Evolutionary conservation across 2,329 filamentous ascomycete species (phyloP).

Genomic region (Corinectria fuckeliana): DNA sequence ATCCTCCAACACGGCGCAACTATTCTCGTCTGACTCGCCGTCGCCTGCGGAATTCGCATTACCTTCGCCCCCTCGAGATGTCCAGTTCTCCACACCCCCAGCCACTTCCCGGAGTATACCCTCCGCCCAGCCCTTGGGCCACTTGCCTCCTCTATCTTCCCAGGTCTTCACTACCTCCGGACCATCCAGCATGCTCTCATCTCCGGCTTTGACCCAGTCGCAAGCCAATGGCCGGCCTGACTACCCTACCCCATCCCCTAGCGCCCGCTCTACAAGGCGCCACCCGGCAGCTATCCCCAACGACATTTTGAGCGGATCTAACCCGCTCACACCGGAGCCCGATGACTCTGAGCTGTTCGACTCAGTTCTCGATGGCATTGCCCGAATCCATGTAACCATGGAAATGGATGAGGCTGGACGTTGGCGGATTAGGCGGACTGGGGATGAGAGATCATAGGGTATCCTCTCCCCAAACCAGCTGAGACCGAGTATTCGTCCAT

Average conservation of each 20-base stretch:
- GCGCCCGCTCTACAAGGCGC: background rate
- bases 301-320: background rate
- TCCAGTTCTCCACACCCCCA: background rate
- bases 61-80: background rate
- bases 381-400: slow-evolving; percentile 45
- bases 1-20: background rate
- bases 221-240: slow-evolving; percentile 16
- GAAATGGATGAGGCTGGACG: slow-evolving; percentile 46
- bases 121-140: slow-evolving; percentile 34
- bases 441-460: slow-evolving; percentile 28
- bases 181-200: slow-evolving; percentile 26
- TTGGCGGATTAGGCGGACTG: slow-evolving; percentile 47
- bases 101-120: slow-evolving; percentile 23
- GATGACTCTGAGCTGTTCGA: slow-evolving; percentile 44
- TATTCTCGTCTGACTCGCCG: background rate
- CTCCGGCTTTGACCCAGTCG: slow-evolving; percentile 32
- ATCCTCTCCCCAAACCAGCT: background rate
- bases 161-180: slow-evolving; percentile 23
- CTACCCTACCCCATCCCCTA: slow-evolving; percentile 14
- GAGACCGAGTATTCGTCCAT: background rate
- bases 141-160: slow-evolving; percentile 18
- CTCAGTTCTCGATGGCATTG: slow-evolving; percentile 46
- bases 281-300: background rate
- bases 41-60: background rate
- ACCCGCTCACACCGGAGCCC: background rate